These are phyloP conservation scores for Cordyceps cateniannulata DNA, from an alignment of 2,329 filamentous ascomycete species.

Conservation along the genomic window DNA sequence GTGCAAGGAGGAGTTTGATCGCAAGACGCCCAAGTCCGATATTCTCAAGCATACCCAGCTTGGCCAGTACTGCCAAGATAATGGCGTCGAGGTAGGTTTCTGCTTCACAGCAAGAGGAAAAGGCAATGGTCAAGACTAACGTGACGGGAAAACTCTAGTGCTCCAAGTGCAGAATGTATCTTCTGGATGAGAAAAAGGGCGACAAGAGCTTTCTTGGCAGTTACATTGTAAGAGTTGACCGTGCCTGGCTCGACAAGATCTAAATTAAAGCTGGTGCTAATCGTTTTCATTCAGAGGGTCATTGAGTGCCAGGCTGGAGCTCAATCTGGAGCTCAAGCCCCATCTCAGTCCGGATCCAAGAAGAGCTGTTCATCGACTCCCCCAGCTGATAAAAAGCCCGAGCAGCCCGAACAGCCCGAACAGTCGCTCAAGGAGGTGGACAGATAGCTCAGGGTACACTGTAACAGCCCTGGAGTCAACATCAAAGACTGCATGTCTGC, in stretches of 20 bases:
- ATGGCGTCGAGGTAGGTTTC: not conserved
- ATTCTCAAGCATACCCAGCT: not conserved
- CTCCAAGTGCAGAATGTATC: not conserved
- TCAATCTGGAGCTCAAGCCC: not conserved
- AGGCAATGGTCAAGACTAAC: not conserved
- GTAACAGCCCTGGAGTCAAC: not conserved
- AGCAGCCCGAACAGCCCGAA: not conserved
- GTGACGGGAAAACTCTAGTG: not conserved
- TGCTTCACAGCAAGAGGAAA: not conserved
- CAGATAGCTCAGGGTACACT: not conserved
- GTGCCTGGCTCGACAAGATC: not conserved
- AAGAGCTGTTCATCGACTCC: not conserved
- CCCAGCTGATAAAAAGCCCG: not conserved
- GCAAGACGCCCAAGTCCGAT: not conserved
- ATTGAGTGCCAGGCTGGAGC: not conserved
- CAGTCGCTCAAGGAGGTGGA: not conserved
- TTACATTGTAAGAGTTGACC: not conserved
- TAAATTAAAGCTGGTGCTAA: not conserved
- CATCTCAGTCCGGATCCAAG: not conserved
- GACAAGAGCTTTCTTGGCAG: not conserved
- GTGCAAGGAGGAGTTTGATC: not conserved
- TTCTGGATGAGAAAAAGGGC: not conserved
- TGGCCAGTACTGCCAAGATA: not conserved
- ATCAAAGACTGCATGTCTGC: no score
- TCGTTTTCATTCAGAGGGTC: not conserved